Evolutionary conservation across 345 rosid genomes (phyloP), one percentile per base, ranked within the genome.

Genomic region (Camelina neglecta): DNA sequence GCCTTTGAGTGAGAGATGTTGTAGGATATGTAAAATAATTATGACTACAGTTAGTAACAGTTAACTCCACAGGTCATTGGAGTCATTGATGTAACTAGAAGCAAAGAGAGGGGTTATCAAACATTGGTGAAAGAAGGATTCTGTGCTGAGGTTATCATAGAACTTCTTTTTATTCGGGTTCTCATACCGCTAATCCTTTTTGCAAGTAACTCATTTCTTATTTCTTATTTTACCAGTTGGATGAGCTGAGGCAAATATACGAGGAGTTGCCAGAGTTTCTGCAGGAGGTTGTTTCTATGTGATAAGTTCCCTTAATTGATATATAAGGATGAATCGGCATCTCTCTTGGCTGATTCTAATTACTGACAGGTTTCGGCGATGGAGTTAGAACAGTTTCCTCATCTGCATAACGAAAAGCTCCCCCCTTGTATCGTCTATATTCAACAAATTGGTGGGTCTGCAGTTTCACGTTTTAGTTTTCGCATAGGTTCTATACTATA

Each of bases 211-310:
- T 45, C 71, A 18, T 18, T 18, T 18, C 18, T 18, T 18, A 45
- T 33, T 72, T 73, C 41, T 36, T 61, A 38, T 60, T 53, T 79
- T 60, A 44, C 75, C 76, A 94, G 98, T 83, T 94, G 82, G 98
- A 94, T 73, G 98, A 94, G 81, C 85, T 94, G 75, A 86, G 98
- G 84, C 93, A 90, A 83, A 89, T 94, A 74, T 92, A 90, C 3
- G 98, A 94, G 80, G 97, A 86, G 83, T 73, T 94, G 85, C 98
- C 98, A 35, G 91, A 92, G 36, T 88, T 92, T 74, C 86, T 94
- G 75, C 88, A 90, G 76, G 81, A 94, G 97, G 98, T 94, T 56
- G 72, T 77, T 57, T 65, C 63, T 76, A 35, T 60, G 44, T 18
- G 63, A 81, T 54, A 56, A n/a, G 50, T 35, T 63, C 51, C 70